These are phyloP conservation scores for Paraphaeosphaeria sporulosa DNA, from an alignment of 2,329 filamentous ascomycete genomes.

Conservation along the genomic window DNA sequence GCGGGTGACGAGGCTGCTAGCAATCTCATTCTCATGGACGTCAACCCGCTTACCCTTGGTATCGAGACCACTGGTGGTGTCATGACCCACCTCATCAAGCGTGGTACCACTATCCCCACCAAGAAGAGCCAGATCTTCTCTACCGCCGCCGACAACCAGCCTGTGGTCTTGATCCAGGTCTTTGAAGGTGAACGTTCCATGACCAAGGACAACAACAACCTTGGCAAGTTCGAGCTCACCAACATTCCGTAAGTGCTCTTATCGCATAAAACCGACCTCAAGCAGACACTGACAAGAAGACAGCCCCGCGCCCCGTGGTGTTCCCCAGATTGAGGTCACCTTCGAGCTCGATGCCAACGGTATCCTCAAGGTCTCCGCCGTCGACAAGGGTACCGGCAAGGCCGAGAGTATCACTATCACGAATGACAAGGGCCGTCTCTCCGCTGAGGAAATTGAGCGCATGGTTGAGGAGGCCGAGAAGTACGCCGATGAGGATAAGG, in stretches of 20 bases:
- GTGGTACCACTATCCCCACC: conserved; percentile 93
- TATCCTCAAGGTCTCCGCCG: conserved; percentile 94
- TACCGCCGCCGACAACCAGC: conserved; percentile 95
- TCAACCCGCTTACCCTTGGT: conserved; percentile 94
- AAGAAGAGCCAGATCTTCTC: conserved; percentile 99
- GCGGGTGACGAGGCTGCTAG: conserved; percentile 83
- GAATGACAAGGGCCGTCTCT: conserved; percentile 98
- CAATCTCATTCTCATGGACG: conserved; percentile 93
- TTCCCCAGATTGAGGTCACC: conserved; percentile 97
- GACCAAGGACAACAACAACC: conserved; percentile 90
- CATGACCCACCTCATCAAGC: conserved; percentile 96
- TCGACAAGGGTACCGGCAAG: conserved; percentile 98
- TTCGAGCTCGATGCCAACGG: conserved; percentile 99
- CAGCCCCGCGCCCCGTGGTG: conserved; percentile 84
- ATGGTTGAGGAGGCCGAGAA: conserved; percentile 99
- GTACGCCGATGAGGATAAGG: conserved; percentile 99
- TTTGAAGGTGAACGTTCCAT: conserved; percentile 92
- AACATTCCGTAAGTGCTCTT: conserved; percentile 72
- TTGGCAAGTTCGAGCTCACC: conserved; percentile 98
- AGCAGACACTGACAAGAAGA: conserved; percentile 23
- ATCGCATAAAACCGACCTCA: neutral
- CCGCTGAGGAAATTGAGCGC: conserved; percentile 96
- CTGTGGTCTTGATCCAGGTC: conserved; percentile 92
- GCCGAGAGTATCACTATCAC: conserved; percentile 97
- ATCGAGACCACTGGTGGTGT: conserved; percentile 98